Evolutionary conservation across 495 filamentous ascomycete species (phyloP).

Genomic region (Evansstolkia leycettana): DNA sequence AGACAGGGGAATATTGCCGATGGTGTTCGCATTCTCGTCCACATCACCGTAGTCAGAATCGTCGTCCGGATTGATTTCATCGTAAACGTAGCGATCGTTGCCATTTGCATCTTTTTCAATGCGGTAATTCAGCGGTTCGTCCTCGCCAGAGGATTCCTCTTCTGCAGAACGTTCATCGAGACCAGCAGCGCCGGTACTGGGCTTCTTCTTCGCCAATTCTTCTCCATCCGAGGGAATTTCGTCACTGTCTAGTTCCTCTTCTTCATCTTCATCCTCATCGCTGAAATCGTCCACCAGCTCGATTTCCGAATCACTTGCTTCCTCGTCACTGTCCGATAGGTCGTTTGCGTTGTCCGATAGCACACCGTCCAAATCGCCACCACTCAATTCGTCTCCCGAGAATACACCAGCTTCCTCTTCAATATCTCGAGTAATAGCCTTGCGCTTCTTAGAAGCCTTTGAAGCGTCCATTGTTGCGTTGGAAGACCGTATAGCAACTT

Average conservation of each 20-base stretch:
- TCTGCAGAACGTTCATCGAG: constrained; percentile 6
- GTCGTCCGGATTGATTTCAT: constrained; percentile 89
- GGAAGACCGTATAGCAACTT: neutral
- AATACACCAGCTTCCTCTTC: constrained; percentile 37
- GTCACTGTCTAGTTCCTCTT: constrained; percentile 37
- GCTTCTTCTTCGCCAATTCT: constrained; percentile 9
- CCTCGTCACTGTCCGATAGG: constrained; percentile 28
- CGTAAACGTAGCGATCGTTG: constrained; percentile 63
- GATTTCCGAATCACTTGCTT: constrained; percentile 31
- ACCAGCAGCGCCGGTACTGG: constrained; percentile 7
- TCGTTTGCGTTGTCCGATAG: constrained; percentile 48
- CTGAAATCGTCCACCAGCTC: constrained; percentile 36
- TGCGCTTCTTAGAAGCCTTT: constrained; percentile 42
- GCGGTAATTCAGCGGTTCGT: constrained; percentile 28
- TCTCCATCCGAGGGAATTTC: constrained; percentile 39
- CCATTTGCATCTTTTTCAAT: constrained; percentile 58
- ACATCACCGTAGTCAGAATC: constrained; percentile 89
- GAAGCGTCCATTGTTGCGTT: constrained; percentile 18
- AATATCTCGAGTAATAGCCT: constrained; percentile 43
- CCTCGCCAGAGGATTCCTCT: constrained; percentile 11
- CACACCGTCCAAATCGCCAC: constrained; percentile 50
- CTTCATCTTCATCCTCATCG: constrained; percentile 26
- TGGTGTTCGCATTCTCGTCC: constrained; percentile 70
- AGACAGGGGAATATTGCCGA: constrained; percentile 83
- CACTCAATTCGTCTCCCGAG: constrained; percentile 55